Conservation (phyloP, 306 rosid genomes). For the Trifolium dubium region DNA sequence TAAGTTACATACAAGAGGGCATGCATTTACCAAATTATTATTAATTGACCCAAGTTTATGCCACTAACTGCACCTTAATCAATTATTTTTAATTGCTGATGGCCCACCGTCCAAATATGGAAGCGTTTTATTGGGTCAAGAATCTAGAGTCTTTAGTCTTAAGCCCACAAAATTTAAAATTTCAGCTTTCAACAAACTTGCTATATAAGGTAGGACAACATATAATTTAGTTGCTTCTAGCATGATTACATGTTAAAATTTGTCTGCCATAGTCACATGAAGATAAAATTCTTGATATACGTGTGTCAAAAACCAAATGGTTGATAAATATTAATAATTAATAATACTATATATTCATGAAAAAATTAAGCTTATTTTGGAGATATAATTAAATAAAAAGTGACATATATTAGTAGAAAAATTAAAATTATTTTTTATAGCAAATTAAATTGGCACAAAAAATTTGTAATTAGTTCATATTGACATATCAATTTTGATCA, state of each 20-base stretch:
- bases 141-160: not conserved
- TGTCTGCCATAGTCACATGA: conserved; percentile 2
- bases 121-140: not conserved
- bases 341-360: too few species aligned
- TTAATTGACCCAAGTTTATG: conserved; percentile 13
- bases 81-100: not conserved
- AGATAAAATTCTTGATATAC: not conserved
- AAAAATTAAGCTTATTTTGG: too few species aligned
- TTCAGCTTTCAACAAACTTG: not conserved
- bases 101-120: conserved; percentile 3
- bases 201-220: not conserved
- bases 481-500: too few species aligned
- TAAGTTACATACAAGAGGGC: conserved; percentile 3
- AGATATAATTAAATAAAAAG: too few species aligned
- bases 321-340: too few species aligned
- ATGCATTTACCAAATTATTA: not conserved
- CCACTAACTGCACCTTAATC: not conserved
- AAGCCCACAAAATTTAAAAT: not conserved
- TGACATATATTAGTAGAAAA: too few species aligned
- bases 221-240: not conserved
- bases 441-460: too few species aligned
- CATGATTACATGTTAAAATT: conserved; percentile 2
- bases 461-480: too few species aligned
- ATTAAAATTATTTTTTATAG: too few species aligned
- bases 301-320: too few species aligned